Evolutionary conservation across 106 monocot species (phyloP).

Genomic region (Ottelia alismoides): DNA sequence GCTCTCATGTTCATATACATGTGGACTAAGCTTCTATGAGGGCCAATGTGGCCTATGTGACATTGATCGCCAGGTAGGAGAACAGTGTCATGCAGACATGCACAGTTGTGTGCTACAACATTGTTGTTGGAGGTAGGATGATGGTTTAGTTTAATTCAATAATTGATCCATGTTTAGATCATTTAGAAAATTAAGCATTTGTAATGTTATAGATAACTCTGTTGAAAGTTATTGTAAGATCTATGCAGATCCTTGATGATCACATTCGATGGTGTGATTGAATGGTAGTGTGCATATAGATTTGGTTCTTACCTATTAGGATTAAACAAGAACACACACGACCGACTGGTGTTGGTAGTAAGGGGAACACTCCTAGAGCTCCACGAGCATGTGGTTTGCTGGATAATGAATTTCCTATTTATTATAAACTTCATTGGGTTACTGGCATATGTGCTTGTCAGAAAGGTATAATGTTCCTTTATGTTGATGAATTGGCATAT

Average conservation of each 20-base stretch:
- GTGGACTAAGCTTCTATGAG: too few relatives aligned
- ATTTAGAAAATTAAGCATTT: too few relatives aligned
- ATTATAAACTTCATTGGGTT: slow-evolving; percentile 80
- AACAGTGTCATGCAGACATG: slow-evolving; percentile 95
- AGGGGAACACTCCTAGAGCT: slow-evolving; percentile 83
- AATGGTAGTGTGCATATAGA: slow-evolving; percentile 48
- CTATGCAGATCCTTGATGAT: too few relatives aligned
- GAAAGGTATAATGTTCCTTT: too few relatives aligned
- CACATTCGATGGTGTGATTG: too few relatives aligned
- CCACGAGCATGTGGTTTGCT: slow-evolving; percentile 79
- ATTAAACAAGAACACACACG: slow-evolving; percentile 83
- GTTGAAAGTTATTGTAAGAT: too few relatives aligned
- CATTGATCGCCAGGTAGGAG: slow-evolving; percentile 90
- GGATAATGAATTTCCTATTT: slow-evolving; percentile 89
- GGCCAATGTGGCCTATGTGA: slow-evolving; percentile 11
- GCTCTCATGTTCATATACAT: too few relatives aligned
- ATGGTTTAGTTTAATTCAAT: too few relatives aligned
- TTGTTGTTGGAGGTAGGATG: slow-evolving; percentile 31
- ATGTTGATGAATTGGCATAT: too few relatives aligned
- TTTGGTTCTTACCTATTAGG: slow-evolving; percentile 88
- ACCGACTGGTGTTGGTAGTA: slow-evolving; percentile 74
- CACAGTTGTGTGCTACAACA: slow-evolving; percentile 87
- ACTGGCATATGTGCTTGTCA: slow-evolving; percentile 73
- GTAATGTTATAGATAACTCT: too few relatives aligned
- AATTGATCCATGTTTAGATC: too few relatives aligned